Percentiles rank a stretch among this genome's conserved stretches.
Evolutionary conservation across 495 filamentous ascomycete species (phyloP).

Genomic region (Xanthoparmelia taractica): DNA sequence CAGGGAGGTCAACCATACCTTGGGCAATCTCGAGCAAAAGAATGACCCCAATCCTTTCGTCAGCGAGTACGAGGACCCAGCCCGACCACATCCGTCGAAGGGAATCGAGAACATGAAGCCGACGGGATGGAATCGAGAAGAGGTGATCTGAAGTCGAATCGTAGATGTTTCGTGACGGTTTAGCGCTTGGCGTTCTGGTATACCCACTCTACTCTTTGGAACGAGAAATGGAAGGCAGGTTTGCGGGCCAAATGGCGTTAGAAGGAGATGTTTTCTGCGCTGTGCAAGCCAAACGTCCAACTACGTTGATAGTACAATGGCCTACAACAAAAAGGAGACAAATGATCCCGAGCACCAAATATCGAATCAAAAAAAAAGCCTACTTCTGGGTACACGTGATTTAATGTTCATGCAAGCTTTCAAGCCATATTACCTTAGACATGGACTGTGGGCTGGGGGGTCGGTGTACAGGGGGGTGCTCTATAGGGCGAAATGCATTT

Average conservation of each 20-base stretch:
- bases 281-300: too few species aligned
- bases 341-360: background rate
- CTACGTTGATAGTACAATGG: background rate
- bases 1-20: conserved; percentile 91
- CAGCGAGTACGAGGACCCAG: conserved; percentile 58
- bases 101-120: conserved; percentile 60
- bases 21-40: conserved; percentile 74
- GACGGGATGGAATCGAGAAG: conserved; percentile 73
- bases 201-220: conserved; percentile 20
- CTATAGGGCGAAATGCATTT: background rate
- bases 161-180: conserved; percentile 14
- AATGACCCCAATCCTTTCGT: conserved; percentile 88
- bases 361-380: background rate
- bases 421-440: background rate
- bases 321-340: background rate
- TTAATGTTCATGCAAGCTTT: conserved; percentile 9
- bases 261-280: background rate
- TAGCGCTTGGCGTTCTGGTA: conserved; percentile 23
- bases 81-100: conserved; percentile 59
- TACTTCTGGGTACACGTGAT: conserved; percentile 1
- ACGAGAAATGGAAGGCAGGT: background rate
- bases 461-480: background rate
- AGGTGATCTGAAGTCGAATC: conserved; percentile 55
- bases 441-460: background rate
- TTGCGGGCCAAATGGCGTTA: conserved; percentile 6